Evolutionary conservation across 176 grass and related monocot genomes (phyloP).

Genomic region (Rhynchospora pubera): DNA sequence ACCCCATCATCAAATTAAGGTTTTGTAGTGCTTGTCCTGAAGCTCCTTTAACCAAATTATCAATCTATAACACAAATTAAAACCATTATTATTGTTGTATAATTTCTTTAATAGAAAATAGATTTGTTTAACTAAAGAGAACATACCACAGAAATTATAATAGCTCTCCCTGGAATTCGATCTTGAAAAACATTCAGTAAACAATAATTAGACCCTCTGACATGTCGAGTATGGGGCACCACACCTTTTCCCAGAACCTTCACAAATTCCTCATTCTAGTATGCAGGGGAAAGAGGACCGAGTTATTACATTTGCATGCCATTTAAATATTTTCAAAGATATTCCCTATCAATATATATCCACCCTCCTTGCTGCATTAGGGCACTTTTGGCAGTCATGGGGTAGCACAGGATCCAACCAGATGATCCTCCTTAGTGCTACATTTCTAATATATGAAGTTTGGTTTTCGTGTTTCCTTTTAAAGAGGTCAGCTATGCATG

Average conservation of each 20-base stretch:
- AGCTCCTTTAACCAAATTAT: slow-evolving; percentile 96
- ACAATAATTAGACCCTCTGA: slow-evolving; percentile 94
- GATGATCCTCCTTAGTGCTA: neutral
- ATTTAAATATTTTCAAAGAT: too few species aligned
- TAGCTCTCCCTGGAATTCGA: slow-evolving; percentile 77
- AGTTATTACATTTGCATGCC: neutral
- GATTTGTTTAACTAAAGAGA: slow-evolving; percentile 11
- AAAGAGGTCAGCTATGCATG: neutral
- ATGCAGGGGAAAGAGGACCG: slow-evolving; percentile 20
- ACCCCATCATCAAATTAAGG: slow-evolving; percentile 97
- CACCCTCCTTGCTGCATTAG: too few species aligned
- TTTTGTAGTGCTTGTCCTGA: slow-evolving; percentile 98
- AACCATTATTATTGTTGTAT: slow-evolving; percentile 1
- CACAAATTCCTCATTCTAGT: slow-evolving; percentile 81
- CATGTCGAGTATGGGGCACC: slow-evolving; percentile 65
- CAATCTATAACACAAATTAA: slow-evolving; percentile 57
- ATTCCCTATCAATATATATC: neutral
- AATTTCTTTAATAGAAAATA: neutral
- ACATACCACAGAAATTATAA: slow-evolving; percentile 90
- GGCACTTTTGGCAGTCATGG: neutral
- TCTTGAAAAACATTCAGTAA: slow-evolving; percentile 90
- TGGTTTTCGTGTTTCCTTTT: neutral
- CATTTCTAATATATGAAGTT: neutral
- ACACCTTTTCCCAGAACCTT: slow-evolving; percentile 53
- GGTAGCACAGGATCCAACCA: neutral